phyloP scores from a whole-genome alignment of 352 stramenopile species.

The Phytophthora cactorum region DNA sequence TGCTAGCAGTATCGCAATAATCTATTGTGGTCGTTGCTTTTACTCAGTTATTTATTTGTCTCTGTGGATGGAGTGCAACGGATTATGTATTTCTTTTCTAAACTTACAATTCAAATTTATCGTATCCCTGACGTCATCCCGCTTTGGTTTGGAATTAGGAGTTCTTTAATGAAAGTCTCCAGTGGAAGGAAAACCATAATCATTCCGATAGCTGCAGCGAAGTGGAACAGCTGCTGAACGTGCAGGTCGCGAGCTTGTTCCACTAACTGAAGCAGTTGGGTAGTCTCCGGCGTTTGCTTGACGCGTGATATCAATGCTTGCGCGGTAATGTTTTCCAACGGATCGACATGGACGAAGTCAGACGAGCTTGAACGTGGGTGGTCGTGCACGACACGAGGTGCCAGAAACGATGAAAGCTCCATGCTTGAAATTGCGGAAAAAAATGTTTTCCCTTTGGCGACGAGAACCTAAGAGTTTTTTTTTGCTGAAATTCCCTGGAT shows the following conservation, averaged over 20 bases:
- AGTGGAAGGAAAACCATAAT: constrained; percentile 18
- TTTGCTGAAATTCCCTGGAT: no score
- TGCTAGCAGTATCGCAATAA: no score
- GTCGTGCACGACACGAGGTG: neutral
- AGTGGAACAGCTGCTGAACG: constrained; percentile 9
- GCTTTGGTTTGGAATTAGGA: constrained; percentile 10
- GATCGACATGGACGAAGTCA: neutral
- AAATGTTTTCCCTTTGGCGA: no score
- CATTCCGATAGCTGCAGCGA: constrained; percentile 9
- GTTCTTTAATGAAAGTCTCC: constrained; percentile 10
- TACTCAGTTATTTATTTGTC: no score
- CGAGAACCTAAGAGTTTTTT: no score
- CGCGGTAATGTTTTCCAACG: neutral
- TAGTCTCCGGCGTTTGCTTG: constrained; percentile 2
- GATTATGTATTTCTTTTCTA: no score
- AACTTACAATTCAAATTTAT: no score
- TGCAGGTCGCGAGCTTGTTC: constrained; percentile 6
- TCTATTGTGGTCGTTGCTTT: no score
- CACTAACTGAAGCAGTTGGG: constrained; percentile 1
- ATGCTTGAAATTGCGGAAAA: neutral
- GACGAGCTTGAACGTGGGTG: neutral
- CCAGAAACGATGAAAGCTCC: neutral
- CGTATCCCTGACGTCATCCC: neutral
- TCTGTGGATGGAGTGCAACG: no score
- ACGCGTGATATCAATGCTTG: constrained; percentile 8